phyloP scores from a whole-genome alignment of 305 asterid genomes.

The Rubia occidens region DNA sequence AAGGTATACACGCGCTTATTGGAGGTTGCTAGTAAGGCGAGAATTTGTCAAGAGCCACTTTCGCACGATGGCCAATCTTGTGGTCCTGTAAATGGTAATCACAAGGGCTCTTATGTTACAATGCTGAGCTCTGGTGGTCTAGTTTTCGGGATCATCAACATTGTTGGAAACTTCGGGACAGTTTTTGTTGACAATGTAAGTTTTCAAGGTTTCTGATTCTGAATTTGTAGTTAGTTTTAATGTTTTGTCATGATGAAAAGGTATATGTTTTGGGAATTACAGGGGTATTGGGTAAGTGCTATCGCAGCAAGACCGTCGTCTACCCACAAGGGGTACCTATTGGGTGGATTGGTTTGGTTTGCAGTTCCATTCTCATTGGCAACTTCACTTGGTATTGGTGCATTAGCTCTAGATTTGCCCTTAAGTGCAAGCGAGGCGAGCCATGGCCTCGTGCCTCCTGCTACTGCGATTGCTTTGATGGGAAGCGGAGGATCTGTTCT shows the following conservation, averaged over 20 bases:
- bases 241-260: neutral
- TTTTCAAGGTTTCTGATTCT: neutral
- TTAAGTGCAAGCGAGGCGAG: conserved; percentile 70
- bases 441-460: conserved; percentile 83
- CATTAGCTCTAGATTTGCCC: conserved; percentile 82
- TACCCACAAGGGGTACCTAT: conserved; percentile 77
- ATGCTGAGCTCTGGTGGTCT: conserved; percentile 88
- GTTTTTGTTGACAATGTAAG: conserved; percentile 85
- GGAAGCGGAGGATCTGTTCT: conserved; percentile 89
- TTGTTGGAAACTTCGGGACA: conserved; percentile 84
- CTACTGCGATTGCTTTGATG: conserved; percentile 88
- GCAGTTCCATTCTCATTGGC: conserved; percentile 93
- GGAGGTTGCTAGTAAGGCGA: conserved; percentile 59
- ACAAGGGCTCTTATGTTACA: conserved; percentile 65
- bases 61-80: conserved; percentile 61
- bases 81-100: conserved; percentile 70
- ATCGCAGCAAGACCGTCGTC: conserved; percentile 95
- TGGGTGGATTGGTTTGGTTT: conserved; percentile 94
- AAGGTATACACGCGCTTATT: conserved; percentile 49
- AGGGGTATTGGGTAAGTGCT: conserved; percentile 97
- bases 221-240: neutral
- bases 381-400: conserved; percentile 85
- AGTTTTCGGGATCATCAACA: conserved; percentile 81
- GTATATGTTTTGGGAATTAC: neutral
- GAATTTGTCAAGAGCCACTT: conserved; percentile 55